phyloP scores from a whole-genome alignment of 768 basidiomycete genomes.

The Kwoniella bestiolae region DNA sequence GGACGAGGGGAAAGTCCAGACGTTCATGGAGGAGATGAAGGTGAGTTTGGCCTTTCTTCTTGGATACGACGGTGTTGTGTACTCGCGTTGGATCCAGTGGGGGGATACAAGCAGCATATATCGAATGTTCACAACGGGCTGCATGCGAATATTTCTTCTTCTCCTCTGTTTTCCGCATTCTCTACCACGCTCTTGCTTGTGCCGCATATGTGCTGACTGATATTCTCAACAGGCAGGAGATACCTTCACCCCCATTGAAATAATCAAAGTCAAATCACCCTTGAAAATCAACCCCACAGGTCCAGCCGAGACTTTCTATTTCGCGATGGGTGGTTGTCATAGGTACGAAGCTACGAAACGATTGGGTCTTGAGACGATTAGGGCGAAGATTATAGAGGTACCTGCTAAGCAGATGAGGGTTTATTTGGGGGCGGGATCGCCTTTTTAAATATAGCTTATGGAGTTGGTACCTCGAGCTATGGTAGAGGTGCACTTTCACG shows the following conservation, averaged over 20 bases:
- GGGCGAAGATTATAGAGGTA: conserved; percentile 56
- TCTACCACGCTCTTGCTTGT: background rate
- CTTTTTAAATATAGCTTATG: too few relatives aligned
- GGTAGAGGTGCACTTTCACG: too few relatives aligned
- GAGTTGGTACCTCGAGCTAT: too few relatives aligned
- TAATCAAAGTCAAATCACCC: conserved; percentile 46
- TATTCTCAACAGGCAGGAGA: conserved; percentile 49
- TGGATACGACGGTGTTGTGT: too few relatives aligned
- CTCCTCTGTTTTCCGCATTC: background rate
- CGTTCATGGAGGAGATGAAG: conserved; percentile 57
- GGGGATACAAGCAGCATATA: too few relatives aligned
- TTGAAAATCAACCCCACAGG: conserved; percentile 40
- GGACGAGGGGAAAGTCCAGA: conserved; percentile 54
- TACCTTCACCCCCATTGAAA: conserved; percentile 57
- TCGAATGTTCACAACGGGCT: too few relatives aligned
- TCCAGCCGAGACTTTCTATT: conserved; percentile 49
- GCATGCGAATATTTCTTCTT: background rate
- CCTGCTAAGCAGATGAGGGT: conserved; percentile 53
- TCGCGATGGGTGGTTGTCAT: conserved; percentile 58
- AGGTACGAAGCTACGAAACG: conserved; percentile 58
- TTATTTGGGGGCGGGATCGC: conserved; percentile 55
- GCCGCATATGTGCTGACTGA: background rate
- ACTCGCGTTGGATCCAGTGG: too few relatives aligned
- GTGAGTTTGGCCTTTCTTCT: conserved; percentile 27
- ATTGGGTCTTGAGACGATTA: conserved; percentile 50